Evolutionary conservation across 148 eudicot genomes (phyloP).

Genomic region (Amaranthus hypochondriacus): DNA sequence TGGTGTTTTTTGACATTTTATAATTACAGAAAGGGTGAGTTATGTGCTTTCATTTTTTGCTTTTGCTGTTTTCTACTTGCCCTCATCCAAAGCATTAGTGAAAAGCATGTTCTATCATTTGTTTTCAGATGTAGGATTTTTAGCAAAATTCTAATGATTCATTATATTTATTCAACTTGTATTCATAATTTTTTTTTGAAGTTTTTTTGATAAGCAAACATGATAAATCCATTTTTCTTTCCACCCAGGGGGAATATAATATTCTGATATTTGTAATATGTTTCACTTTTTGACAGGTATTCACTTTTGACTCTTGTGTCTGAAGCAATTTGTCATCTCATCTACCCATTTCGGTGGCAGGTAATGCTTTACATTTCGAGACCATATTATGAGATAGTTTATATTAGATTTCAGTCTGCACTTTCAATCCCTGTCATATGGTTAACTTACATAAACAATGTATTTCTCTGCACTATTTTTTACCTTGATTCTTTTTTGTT

Average conservation of each 20-base stretch:
- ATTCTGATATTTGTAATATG: neutral
- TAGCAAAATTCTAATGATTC: neutral
- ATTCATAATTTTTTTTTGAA: neutral
- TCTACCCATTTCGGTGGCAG: slow-evolving; percentile 99
- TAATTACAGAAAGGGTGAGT: neutral
- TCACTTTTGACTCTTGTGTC: slow-evolving; percentile 92
- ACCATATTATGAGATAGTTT: neutral
- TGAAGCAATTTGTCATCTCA: slow-evolving; percentile 91
- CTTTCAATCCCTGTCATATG: neutral
- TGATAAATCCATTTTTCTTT: neutral
- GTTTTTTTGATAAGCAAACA: neutral
- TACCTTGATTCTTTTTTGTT: neutral
- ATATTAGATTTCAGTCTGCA: neutral
- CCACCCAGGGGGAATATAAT: neutral
- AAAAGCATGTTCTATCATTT: no score
- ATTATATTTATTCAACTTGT: neutral
- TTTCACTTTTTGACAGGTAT: slow-evolving; percentile 44
- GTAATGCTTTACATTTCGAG: slow-evolving; percentile 31
- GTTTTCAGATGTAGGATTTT: neutral
- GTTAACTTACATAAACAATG: neutral
- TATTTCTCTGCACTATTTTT: neutral
- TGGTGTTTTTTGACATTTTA: neutral
- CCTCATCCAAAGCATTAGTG: neutral
- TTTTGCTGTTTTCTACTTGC: no score
- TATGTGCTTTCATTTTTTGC: neutral